These are phyloP conservation scores for Globisporangium nagaii DNA, from an alignment of 352 stramenopile species.

Conservation along the genomic window DNA sequence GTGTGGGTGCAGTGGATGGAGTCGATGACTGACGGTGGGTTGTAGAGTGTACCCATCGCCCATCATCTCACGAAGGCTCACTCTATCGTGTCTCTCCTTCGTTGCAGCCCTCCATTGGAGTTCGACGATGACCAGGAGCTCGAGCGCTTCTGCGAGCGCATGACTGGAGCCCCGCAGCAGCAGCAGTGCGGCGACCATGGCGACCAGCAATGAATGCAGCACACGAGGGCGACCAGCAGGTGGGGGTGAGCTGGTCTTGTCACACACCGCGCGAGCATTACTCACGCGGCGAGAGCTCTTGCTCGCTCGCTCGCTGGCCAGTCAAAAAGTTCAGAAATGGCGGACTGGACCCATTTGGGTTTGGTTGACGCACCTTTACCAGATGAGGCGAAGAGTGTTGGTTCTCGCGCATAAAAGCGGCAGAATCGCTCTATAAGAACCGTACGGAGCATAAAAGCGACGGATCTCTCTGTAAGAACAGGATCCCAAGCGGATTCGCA, in stretches of 20 bases:
- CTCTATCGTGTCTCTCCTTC: background rate
- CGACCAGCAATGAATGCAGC: background rate
- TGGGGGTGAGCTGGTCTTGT: too few species aligned
- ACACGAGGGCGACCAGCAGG: background rate
- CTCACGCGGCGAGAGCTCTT: background rate
- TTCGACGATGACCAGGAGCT: conserved; percentile 44
- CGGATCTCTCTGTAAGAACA: too few species aligned
- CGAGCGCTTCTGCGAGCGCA: conserved; percentile 2
- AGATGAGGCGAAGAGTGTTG: too few species aligned
- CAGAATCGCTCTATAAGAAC: too few species aligned
- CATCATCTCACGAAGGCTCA: background rate
- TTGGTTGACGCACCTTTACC: too few species aligned
- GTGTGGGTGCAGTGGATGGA: background rate
- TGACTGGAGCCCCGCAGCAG: background rate
- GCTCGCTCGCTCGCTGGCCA: background rate
- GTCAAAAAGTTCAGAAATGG: too few species aligned
- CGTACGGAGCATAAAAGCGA: too few species aligned
- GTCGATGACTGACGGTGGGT: too few species aligned
- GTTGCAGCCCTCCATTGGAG: conserved; percentile 38
- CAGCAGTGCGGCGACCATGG: background rate
- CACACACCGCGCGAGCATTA: too few species aligned
- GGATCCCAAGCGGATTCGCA: too few species aligned
- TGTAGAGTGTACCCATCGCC: background rate
- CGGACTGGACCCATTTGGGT: too few species aligned
- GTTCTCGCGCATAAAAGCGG: too few species aligned